Evolutionary conservation across 192 early-diverging fungal species (phyloP).

Genomic region (Fimicolochytrium jonesii): DNA sequence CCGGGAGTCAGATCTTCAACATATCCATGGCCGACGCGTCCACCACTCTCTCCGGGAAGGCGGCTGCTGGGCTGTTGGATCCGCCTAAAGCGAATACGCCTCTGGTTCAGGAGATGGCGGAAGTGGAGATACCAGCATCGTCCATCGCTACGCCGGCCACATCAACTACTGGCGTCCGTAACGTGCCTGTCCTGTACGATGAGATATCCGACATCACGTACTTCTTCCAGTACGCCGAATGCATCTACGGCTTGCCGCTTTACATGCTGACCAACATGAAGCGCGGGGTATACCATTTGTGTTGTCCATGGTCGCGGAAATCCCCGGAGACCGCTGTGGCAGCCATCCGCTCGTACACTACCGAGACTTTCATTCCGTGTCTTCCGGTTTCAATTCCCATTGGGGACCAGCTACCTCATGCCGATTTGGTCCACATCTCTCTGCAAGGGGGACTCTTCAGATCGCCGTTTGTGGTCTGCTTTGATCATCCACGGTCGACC

Average conservation of each 20-base stretch:
- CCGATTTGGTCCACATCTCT: conserved; percentile 33
- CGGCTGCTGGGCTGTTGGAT: no score
- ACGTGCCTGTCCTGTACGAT: background rate
- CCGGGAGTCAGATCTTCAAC: no score
- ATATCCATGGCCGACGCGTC: no score
- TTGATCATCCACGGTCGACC: conserved; percentile 37
- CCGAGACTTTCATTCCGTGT: conserved; percentile 17
- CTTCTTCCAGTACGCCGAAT: conserved; percentile 38
- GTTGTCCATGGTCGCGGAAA: conserved; percentile 27
- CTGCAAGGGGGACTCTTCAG: conserved; percentile 40
- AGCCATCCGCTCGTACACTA: conserved; percentile 15
- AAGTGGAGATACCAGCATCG: no score
- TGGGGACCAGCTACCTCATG: conserved; percentile 27
- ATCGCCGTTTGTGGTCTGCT: conserved; percentile 41
- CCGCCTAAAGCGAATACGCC: no score
- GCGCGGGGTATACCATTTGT: conserved; percentile 24
- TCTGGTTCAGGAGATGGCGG: no score
- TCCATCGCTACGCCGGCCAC: no score
- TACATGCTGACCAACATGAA: conserved; percentile 38
- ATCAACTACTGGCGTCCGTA: background rate
- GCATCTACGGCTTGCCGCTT: conserved; percentile 48
- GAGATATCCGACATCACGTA: conserved; percentile 30
- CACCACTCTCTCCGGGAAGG: no score
- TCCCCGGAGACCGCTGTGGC: conserved; percentile 16
- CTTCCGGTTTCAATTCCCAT: conserved; percentile 18